Conservation (phyloP, 2,329 filamentous ascomycete species). For the Talaromyces sp. region DNA sequence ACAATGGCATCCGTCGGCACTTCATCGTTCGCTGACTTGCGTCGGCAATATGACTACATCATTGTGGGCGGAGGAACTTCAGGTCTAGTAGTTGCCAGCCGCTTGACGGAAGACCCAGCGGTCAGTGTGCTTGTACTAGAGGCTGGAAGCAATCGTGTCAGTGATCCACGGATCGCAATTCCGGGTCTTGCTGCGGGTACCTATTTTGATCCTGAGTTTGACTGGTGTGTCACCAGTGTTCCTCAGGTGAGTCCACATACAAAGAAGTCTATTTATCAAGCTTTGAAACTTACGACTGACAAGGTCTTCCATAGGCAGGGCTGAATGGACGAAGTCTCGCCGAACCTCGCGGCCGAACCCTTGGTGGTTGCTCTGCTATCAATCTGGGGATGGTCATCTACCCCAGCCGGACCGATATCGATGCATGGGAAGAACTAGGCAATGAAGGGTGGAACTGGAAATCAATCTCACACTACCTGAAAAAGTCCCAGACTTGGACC, state of each 20-base stretch:
- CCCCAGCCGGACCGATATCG: slow-evolving; percentile 25
- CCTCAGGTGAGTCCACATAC: neutral
- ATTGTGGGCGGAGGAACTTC: slow-evolving; percentile 19
- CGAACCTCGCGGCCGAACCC: slow-evolving; percentile 16
- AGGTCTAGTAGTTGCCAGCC: slow-evolving; percentile 16
- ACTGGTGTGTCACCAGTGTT: slow-evolving; percentile 12
- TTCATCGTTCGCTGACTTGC: slow-evolving; percentile 10
- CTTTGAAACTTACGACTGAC: neutral
- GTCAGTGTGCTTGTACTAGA: slow-evolving; percentile 19
- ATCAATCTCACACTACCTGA: slow-evolving; percentile 33
- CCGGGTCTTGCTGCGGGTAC: slow-evolving; percentile 9
- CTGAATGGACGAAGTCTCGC: slow-evolving; percentile 15
- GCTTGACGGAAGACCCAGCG: slow-evolving; percentile 17
- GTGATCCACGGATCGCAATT: slow-evolving; percentile 18
- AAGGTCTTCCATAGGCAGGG: neutral
- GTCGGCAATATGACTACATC: slow-evolving; percentile 1
- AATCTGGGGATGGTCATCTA: slow-evolving; percentile 28
- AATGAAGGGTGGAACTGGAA: slow-evolving; percentile 39
- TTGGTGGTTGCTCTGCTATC: slow-evolving; percentile 32
- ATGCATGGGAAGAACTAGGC: slow-evolving; percentile 42
- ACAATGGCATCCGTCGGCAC: neutral
- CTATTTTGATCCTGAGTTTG: slow-evolving; percentile 9
- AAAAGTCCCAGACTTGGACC: slow-evolving; percentile 36
- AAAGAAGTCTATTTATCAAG: neutral
- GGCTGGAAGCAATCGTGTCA: slow-evolving; percentile 17